Base-by-base conservation (phyloP, 352 stramenopile genomes). In the Aphanomyces euteiches region DNA sequence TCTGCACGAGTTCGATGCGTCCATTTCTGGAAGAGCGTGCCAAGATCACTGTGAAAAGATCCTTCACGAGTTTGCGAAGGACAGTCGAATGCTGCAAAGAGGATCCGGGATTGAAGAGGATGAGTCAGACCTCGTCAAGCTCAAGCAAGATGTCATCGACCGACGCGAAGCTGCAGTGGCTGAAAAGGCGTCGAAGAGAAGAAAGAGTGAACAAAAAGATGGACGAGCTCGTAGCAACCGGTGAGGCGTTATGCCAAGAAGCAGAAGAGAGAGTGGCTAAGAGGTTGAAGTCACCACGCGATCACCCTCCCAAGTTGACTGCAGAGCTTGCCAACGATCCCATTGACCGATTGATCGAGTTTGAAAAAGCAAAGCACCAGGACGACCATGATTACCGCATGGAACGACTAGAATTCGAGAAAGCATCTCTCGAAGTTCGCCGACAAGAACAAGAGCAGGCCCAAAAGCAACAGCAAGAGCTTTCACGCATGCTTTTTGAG, bases 131-230 rank as follows among this genome's bases (percentile, higher is more conserved):
- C 13, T 53, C 45, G 45, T 53, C 45, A 53, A 53, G n/a, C 45
- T 53, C 45, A 53, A 53, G 45, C 45, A 53, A 53, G 45, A 53
- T 53, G n/a, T 53, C 45, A n/a, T 53, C 13, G 45, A 53, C n/a
- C 45, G 45, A 15, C 45, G 45, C 45, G 45, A 53, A 15, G 45
- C 45, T 2, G 28, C 28, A 2, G 28, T 28, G 28, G 28, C 28
- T 28, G 28, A 53, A 53, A 19, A 53, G 13, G 45, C 45, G 45
- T 19, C 45, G 2, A 53, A 53, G 13, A 53, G 2, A 19, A 53
- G n/a, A 53, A 19, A 15, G 45, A 53, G 45, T n/a, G 13, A 53
- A 19, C 1, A 19, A 50, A 53, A 15, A 53, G 13, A 19, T 53
- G n/a, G 45, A 53, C 2, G 45, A 53, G 2, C 45, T 53, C 1